These are phyloP conservation scores for Eucalyptus virginea DNA, from an alignment of 345 rosid genomes.

Conservation along the genomic window DNA sequence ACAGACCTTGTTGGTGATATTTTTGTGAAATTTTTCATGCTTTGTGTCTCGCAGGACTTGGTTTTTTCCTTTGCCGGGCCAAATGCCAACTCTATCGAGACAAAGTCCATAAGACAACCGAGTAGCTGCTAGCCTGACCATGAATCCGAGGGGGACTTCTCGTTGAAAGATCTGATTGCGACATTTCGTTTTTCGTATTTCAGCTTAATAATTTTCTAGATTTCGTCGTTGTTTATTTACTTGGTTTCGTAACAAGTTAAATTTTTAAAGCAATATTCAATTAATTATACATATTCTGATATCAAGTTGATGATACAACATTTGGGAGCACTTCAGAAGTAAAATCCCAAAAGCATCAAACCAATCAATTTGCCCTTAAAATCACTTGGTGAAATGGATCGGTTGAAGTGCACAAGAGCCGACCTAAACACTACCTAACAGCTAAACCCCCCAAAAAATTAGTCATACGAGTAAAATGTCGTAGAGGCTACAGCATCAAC, in stretches of 20 bases:
- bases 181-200: background rate
- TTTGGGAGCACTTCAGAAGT: background rate
- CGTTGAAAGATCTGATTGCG: background rate
- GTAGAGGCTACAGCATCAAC: background rate
- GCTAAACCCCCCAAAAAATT: background rate
- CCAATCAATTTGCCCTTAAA: background rate
- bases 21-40: background rate
- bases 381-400: background rate
- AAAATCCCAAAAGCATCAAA: background rate
- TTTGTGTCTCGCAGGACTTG: background rate
- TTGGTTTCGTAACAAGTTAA: background rate
- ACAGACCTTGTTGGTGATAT: background rate
- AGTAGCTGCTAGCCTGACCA: background rate
- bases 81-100: background rate
- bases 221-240: background rate
- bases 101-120: background rate
- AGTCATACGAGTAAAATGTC: background rate
- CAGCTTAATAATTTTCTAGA: background rate
- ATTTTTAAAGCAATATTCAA: background rate
- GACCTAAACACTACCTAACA: background rate
- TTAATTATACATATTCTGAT: background rate
- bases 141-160: background rate
- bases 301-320: background rate
- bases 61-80: background rate
- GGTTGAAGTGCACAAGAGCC: background rate